These are phyloP conservation scores for Phytophthora pluvialis DNA, from an alignment of 352 stramenopile genomes.

Conservation along the genomic window DNA sequence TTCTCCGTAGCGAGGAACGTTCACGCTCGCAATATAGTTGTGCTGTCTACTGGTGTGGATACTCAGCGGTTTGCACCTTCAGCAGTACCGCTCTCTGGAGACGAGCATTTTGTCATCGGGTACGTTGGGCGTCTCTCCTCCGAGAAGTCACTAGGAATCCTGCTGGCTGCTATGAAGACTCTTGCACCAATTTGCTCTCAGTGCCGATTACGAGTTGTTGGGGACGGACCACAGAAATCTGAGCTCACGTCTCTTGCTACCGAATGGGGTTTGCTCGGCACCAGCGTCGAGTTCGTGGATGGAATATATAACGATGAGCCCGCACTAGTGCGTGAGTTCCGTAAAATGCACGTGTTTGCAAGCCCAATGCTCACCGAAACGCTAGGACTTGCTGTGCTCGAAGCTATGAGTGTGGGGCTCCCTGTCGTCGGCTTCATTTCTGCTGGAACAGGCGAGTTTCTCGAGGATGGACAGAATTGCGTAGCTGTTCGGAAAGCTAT, in stretches of 20 bases:
- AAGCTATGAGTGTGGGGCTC: conserved; percentile 64
- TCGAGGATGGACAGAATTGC: conserved; percentile 53
- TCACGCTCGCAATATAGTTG: conserved; percentile 27
- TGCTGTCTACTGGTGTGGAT: conserved; percentile 55
- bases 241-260: conserved; percentile 32
- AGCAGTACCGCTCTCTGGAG: neutral
- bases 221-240: conserved; percentile 42
- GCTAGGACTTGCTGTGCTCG: conserved; percentile 55
- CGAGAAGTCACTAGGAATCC: conserved; percentile 58
- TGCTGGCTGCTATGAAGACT: conserved; percentile 40
- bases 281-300: conserved; percentile 46
- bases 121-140: conserved; percentile 53
- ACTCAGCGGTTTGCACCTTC: conserved; percentile 43
- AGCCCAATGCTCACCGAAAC: conserved; percentile 57
- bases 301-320: conserved; percentile 56
- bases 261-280: conserved; percentile 40
- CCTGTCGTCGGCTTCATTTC: conserved; percentile 61
- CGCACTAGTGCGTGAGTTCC: conserved; percentile 38
- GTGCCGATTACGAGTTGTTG: conserved; percentile 43
- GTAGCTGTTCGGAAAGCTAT: conserved; percentile 44
- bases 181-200: conserved; percentile 29
- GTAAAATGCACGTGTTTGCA: conserved; percentile 49
- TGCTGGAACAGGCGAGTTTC: conserved; percentile 50
- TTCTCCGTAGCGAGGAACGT: conserved; percentile 45
- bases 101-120: conserved; percentile 45